phyloP scores from a whole-genome alignment of 345 rosid species.

The Linum usitatissimum region DNA sequence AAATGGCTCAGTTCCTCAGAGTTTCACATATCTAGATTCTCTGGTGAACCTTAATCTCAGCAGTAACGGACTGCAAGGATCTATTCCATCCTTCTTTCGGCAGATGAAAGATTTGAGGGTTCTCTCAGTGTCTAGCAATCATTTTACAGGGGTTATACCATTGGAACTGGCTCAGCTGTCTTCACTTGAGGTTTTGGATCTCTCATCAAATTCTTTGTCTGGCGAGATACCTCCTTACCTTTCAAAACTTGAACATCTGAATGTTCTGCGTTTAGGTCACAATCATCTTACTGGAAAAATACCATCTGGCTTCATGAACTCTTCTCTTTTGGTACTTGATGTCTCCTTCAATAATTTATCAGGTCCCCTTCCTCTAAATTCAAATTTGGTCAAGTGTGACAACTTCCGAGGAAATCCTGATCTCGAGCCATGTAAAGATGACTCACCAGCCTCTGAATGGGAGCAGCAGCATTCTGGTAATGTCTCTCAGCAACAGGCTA shows the following conservation, averaged over 20 bases:
- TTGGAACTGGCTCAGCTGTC: slow-evolving; percentile 24
- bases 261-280: slow-evolving; percentile 27
- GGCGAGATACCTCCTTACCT: slow-evolving; percentile 35
- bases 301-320: slow-evolving; percentile 27
- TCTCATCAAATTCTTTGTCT: slow-evolving; percentile 31
- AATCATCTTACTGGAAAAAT: slow-evolving; percentile 34
- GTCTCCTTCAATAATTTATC: slow-evolving; percentile 47
- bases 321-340: slow-evolving; percentile 33
- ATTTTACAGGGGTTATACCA: slow-evolving; percentile 34
- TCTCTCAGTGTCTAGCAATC: slow-evolving; percentile 29
- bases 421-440: slow-evolving; percentile 25
- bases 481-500: slow-evolving; percentile 24
- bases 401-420: slow-evolving; percentile 31
- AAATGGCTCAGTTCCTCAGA: slow-evolving; percentile 27
- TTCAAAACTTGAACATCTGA: slow-evolving; percentile 31
- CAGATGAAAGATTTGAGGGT: slow-evolving; percentile 23
- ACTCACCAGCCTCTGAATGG: slow-evolving; percentile 23
- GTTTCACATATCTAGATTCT: slow-evolving; percentile 22
- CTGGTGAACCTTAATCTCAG: slow-evolving; percentile 33
- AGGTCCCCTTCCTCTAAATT: slow-evolving; percentile 32
- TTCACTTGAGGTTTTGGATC: slow-evolving; percentile 35
- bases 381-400: slow-evolving; percentile 21
- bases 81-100: slow-evolving; percentile 26
- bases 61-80: slow-evolving; percentile 31
- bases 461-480: slow-evolving; percentile 25